Evolutionary conservation across 2,329 filamentous ascomycete species (phyloP), one percentile per base, ranked within the genome.

Genomic region (Fusarium clavum): DNA sequence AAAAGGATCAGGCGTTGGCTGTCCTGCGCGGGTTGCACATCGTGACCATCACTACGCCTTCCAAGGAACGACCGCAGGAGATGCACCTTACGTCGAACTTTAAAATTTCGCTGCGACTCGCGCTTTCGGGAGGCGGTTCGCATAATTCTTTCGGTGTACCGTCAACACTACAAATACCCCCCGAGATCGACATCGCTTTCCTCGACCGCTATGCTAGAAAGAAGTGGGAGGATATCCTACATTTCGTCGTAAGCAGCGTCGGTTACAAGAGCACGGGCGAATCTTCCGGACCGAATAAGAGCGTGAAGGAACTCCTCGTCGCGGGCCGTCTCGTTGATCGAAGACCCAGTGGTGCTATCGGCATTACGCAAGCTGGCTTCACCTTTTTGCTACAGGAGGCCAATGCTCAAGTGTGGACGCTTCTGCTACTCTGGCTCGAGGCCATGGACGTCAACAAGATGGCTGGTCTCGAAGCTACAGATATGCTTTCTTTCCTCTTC

Each of bases 321-420:
- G 88, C 90, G 2, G 96, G 96, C 5, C 88, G 91, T 55, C 88
- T 98, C 11, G 94, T 99, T 22, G 90, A 94, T 77, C 81, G 83
- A 41, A 81, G 83, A 5, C 82, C 84, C 14, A 87, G 91, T 10
- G 88, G 88, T 45, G 97, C 82, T 57, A 86, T 94, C 12, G 89
- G 88, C 57, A 99, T 99, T 75, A 99, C 96, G 0, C 91, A 97
- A 77, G 90, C 93, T 5, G 96, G 96, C 10, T 99, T 99, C 78
- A 94, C 93, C 0, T 99, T 99, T 76, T 85, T 99, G 60, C 85
- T 99, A 11, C 95, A 98, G 76, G 95, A 98, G 77, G 91, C 95
- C 63, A 98, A 98, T 79, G 94, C 95, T 0, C 96, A 99, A 80
- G 94, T 99, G 38, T 99, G 96, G 96, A 96, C 94, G 27, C 85